Conservation (phyloP, 2,329 filamentous ascomycete genomes). For the Cladosporium colombiae region DNA sequence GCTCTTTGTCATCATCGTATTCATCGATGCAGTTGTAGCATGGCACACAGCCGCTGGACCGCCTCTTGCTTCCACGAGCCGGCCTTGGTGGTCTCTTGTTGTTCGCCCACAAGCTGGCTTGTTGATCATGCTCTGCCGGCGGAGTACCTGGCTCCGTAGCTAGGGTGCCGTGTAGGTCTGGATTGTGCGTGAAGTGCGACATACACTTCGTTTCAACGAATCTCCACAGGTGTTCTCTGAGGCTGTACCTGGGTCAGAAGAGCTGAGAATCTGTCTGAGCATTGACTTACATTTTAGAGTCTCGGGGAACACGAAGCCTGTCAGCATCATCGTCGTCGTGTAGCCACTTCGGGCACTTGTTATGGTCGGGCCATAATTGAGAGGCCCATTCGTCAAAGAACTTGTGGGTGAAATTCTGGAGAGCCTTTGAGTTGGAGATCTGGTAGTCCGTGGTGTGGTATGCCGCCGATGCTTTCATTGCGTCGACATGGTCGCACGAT, state of each 20-base stretch:
- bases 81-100: neutral
- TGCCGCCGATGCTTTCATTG: neutral
- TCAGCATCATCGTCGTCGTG: neutral
- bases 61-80: neutral
- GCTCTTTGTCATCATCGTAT: neutral
- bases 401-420: neutral
- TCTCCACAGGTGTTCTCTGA: neutral
- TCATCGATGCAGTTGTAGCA: neutral
- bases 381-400: neutral
- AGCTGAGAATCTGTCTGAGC: neutral
- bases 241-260: neutral
- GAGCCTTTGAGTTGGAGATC: neutral
- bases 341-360: neutral
- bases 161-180: neutral
- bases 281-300: neutral
- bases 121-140: neutral
- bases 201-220: neutral
- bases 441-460: neutral
- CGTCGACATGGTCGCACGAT: neutral
- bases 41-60: neutral
- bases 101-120: neutral
- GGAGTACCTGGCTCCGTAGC: neutral
- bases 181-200: neutral
- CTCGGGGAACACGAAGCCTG: neutral
- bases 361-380: neutral